Evolutionary conservation across 2,329 filamentous ascomycete genomes (phyloP).

Genomic region (Xylariaceae sp.): DNA sequence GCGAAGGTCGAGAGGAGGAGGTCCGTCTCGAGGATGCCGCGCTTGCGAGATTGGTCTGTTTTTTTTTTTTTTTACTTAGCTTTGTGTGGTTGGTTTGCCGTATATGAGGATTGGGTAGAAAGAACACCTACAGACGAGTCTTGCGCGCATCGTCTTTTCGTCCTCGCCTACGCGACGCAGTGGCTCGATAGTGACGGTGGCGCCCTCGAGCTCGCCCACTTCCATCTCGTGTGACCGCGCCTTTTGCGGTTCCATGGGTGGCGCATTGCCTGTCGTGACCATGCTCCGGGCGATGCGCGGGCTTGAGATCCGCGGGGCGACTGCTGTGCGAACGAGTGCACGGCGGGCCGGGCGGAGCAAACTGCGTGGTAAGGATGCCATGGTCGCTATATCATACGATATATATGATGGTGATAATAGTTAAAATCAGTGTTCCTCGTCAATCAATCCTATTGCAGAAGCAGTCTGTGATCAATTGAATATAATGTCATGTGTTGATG

Average conservation of each 20-base stretch:
- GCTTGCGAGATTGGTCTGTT: slow-evolving; percentile 90
- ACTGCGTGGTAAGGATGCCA: slow-evolving; percentile 22
- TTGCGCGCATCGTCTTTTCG: slow-evolving; percentile 76
- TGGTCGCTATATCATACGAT: not conserved
- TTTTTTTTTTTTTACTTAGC: slow-evolving; percentile 1
- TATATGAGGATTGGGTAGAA: not conserved
- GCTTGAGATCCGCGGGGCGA: slow-evolving; percentile 18
- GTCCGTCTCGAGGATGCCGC: slow-evolving; percentile 92
- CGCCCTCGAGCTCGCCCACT: slow-evolving; percentile 83
- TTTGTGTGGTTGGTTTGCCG: not conserved
- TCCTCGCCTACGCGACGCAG: slow-evolving; percentile 79
- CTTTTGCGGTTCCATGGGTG: slow-evolving; percentile 29
- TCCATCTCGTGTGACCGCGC: slow-evolving; percentile 51
- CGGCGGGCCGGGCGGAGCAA: slow-evolving; percentile 24
- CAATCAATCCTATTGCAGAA: not conserved
- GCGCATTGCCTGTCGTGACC: slow-evolving; percentile 23
- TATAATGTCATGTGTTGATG: not conserved
- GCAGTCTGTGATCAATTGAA: not conserved
- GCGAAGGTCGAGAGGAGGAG: slow-evolving; percentile 96
- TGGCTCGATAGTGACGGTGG: slow-evolving; percentile 84
- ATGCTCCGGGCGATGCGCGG: slow-evolving; percentile 15
- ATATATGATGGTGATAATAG: not conserved
- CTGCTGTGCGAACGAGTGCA: slow-evolving; percentile 2
- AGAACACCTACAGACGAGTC: slow-evolving; percentile 60
- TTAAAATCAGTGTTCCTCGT: not conserved